Base-by-base conservation (phyloP, 495 filamentous ascomycete species). In the Penicillium simplicissimum region DNA sequence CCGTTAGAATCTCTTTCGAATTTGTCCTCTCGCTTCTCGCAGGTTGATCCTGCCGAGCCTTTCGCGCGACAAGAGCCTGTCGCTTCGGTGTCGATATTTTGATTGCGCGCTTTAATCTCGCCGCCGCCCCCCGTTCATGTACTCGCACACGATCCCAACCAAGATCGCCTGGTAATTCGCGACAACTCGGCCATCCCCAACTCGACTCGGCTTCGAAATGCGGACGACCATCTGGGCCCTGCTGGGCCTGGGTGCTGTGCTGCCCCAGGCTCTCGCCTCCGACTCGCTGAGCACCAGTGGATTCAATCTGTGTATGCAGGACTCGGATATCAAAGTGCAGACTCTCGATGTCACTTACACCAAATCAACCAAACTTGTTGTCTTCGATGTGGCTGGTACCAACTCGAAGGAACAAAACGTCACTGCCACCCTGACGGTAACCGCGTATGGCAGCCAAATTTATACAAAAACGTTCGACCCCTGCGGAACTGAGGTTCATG, bases 401-500 rank as follows among this genome's bases (percentile, higher is more conserved):
- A 97, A 89, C 68, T 72, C 74, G 56, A 83, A 82, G 69, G 75
- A 82, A 52, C 90, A 95, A 74, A 94, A 96, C 66, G 92, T 98
- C 45, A 90, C 84, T 58, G 93, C 92, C 8, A 72, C 82, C 15
- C 76, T 98, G 53, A 85, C 85, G 45, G 90, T 97, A 40, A 90
- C 83, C 34, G 95, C 95, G 9, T 97, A 97, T 64, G 95, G 95
- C 55, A 87, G 86, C 51, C 71, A 92, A 63, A 82, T 98, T 25
- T 97, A 96, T 74, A 78, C 81, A 14, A 91, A 90, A 53, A 73
- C 74, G 8, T 97, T 98, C 71, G 87, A 96, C 63, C 95, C 95
- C 28, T 98, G 95, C 67, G 80, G 86, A 19, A 54, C 66, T 52
- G 76, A 71, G 13, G 88, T 88, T 6, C 87, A 84, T 58, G 83